phyloP scores from a whole-genome alignment of 2,329 filamentous ascomycete genomes.

The Exophiala sideris region DNA sequence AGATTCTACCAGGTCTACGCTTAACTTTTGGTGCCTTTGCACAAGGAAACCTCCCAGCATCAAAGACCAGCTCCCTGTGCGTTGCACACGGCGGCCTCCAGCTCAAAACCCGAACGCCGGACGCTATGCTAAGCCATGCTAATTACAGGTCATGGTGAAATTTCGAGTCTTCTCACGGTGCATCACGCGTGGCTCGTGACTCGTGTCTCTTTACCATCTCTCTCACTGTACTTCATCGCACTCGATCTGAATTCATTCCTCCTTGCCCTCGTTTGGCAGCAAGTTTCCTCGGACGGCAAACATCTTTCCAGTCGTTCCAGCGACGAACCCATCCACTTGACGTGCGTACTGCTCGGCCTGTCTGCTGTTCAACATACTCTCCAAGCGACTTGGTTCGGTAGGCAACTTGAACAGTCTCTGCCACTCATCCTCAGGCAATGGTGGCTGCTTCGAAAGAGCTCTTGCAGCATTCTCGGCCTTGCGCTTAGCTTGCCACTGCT shows the following conservation, averaged over 20 bases:
- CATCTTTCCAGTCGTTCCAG: constrained; percentile 92
- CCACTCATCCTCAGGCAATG: constrained; percentile 95
- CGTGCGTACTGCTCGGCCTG: constrained; percentile 98
- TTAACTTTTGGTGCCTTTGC: no score
- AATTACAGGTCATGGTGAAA: constrained; percentile 1
- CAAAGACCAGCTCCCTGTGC: not conserved
- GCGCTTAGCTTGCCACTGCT: constrained; percentile 93
- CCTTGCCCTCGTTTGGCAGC: constrained; percentile 48
- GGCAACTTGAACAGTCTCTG: constrained; percentile 97
- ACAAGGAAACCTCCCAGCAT: no score
- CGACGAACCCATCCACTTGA: constrained; percentile 94
- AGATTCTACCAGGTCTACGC: no score
- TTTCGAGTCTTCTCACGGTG: not conserved
- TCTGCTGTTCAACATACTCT: constrained; percentile 89
- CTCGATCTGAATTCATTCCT: constrained; percentile 3
- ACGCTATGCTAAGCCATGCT: constrained; percentile 2
- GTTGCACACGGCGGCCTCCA: not conserved
- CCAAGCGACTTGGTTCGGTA: constrained; percentile 85
- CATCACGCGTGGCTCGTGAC: not conserved
- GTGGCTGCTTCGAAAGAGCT: constrained; percentile 78
- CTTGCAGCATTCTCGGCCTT: constrained; percentile 91
- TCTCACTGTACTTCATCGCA: not conserved
- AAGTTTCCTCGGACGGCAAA: constrained; percentile 81
- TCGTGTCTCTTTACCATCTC: not conserved
- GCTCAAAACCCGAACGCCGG: constrained; percentile 1